These are phyloP conservation scores for Solanum medicagineum DNA, from an alignment of 257 asterid species.

Conservation along the genomic window DNA sequence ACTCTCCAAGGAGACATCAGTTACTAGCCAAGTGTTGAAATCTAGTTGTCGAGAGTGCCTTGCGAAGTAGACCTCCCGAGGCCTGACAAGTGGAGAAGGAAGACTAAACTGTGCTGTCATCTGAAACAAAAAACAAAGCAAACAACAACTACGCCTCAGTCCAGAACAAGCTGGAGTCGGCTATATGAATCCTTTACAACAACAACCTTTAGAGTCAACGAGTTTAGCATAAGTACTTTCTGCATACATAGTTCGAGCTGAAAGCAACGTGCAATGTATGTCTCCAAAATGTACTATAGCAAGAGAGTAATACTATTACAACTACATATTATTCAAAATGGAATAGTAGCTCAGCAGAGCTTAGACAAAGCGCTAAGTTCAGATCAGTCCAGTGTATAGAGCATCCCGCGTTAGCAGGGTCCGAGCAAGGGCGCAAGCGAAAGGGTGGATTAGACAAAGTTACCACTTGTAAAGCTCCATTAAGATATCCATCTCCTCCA, in stretches of 20 bases:
- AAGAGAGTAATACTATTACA: neutral
- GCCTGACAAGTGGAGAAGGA: conserved; percentile 36
- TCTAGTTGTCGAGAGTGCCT: conserved; percentile 31
- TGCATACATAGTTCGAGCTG: neutral
- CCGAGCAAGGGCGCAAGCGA: neutral
- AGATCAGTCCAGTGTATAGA: neutral
- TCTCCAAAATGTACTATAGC: neutral
- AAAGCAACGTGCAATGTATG: neutral
- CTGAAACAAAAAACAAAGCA: conserved; percentile 6
- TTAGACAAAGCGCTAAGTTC: neutral
- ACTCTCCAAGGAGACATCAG: conserved; percentile 45
- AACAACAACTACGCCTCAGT: neutral
- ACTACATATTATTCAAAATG: neutral
- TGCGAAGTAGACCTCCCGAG: conserved; percentile 31
- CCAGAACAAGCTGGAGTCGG: neutral
- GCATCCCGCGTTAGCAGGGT: neutral
- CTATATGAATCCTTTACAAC: neutral
- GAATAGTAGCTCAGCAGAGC: neutral
- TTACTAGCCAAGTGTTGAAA: conserved; percentile 30
- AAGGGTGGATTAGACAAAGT: neutral
- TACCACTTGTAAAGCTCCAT: conserved; percentile 51
- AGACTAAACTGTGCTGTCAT: conserved; percentile 34
- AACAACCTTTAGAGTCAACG: neutral
- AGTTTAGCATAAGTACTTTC: neutral
- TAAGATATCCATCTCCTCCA: conserved; percentile 10